These are phyloP conservation scores for Periconia sp. DNA, from an alignment of 2,329 filamentous ascomycete genomes.

Conservation along the genomic window DNA sequence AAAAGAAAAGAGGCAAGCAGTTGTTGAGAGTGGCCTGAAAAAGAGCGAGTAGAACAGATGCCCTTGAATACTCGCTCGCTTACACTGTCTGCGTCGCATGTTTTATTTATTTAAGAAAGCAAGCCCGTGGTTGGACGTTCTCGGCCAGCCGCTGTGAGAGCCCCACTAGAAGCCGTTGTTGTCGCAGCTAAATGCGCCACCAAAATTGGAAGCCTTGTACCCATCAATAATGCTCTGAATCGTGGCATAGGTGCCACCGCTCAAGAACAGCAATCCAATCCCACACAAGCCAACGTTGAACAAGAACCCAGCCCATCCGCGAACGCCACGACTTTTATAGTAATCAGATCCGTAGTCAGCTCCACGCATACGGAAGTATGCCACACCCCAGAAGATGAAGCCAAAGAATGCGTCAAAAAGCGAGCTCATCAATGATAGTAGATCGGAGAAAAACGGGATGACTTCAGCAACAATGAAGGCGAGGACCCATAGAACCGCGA, in stretches of 20 bases:
- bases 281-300: slow-evolving; percentile 74
- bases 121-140: no score
- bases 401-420: slow-evolving; percentile 92
- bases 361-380: slow-evolving; percentile 74
- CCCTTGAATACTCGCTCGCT: no score
- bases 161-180: slow-evolving; percentile 60
- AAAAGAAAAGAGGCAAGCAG: no score
- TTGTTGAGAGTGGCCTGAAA: no score
- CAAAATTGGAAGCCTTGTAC: slow-evolving; percentile 66
- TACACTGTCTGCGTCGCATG: no score
- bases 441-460: slow-evolving; percentile 88
- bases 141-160: neutral
- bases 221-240: slow-evolving; percentile 75
- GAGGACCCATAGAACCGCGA: slow-evolving; percentile 76
- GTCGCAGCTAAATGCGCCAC: slow-evolving; percentile 73
- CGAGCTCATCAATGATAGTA: slow-evolving; percentile 75
- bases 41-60: no score
- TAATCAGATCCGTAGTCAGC: slow-evolving; percentile 62
- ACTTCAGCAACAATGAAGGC: slow-evolving; percentile 91
- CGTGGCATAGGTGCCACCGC: slow-evolving; percentile 73
- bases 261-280: slow-evolving; percentile 79
- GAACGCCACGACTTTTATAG: slow-evolving; percentile 56
- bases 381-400: slow-evolving; percentile 92
- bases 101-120: no score
- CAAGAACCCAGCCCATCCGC: slow-evolving; percentile 56